These are phyloP conservation scores for Clitopilus passeckerianus DNA, from an alignment of 768 basidiomycete genomes.

Conservation along the genomic window DNA sequence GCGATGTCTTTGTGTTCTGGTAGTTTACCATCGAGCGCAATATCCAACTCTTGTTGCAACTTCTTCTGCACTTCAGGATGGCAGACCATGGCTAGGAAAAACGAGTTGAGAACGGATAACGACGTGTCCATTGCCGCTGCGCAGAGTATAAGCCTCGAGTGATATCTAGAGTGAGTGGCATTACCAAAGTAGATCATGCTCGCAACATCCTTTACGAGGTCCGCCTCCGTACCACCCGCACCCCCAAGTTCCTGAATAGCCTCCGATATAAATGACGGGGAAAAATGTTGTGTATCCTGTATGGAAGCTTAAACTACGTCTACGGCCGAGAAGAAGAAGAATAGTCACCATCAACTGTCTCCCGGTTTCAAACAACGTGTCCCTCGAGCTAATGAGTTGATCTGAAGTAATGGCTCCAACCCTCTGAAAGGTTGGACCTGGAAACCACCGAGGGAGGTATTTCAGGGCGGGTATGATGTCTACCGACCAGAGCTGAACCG, in stretches of 20 bases:
- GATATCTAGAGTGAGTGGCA: too few relatives aligned
- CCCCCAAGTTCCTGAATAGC: not conserved
- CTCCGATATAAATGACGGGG: not conserved
- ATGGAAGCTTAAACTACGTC: not conserved
- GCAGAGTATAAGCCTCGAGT: too few relatives aligned
- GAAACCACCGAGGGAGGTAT: conserved; percentile 8
- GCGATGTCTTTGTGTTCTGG: conserved; percentile 18
- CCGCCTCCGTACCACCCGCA: not conserved
- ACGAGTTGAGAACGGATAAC: conserved; percentile 10
- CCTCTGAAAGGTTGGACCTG: conserved; percentile 2
- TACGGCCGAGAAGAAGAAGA: not conserved
- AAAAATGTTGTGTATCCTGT: not conserved
- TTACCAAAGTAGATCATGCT: not conserved
- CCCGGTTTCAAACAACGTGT: not conserved
- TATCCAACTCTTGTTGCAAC: conserved; percentile 22
- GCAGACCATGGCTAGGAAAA: conserved; percentile 23
- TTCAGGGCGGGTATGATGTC: not conserved
- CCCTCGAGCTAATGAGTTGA: not conserved
- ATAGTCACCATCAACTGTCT: not conserved
- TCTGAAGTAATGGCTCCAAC: not conserved
- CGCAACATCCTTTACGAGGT: not conserved
- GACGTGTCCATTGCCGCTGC: too few relatives aligned
- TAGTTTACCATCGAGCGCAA: conserved; percentile 13
- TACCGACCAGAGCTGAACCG: too few relatives aligned
- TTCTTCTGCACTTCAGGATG: conserved; percentile 16